Conservation (phyloP, 2,329 filamentous ascomycete genomes). For the Calonectria honghensis region DNA sequence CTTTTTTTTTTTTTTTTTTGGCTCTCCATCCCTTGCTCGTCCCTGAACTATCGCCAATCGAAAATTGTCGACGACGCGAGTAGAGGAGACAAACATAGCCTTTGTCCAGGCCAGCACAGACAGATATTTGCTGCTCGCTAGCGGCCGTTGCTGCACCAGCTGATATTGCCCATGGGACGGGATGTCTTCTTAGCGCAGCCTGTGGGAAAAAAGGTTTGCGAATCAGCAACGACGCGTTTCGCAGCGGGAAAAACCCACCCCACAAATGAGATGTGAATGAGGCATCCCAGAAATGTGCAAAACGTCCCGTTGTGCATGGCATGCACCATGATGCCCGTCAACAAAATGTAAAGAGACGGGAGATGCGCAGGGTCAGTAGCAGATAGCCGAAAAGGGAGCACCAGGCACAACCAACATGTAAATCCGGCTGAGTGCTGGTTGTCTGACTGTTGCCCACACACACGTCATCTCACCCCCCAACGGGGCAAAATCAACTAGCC, state of each 20-base stretch:
- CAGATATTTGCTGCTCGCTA: neutral
- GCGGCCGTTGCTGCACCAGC: constrained; percentile 1
- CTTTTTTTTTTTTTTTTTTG: neutral
- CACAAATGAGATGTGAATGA: neutral
- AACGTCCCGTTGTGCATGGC: neutral
- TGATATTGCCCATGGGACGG: neutral
- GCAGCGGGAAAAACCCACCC: constrained; percentile 12
- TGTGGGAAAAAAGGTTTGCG: neutral
- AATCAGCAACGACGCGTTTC: neutral
- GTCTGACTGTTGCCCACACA: neutral
- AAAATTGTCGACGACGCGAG: neutral
- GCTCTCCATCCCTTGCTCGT: no score
- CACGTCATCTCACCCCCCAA: constrained; percentile 14
- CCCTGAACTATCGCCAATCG: neutral
- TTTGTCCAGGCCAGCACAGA: constrained; percentile 2
- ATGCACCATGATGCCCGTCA: neutral
- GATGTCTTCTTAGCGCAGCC: neutral
- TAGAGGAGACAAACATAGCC: neutral
- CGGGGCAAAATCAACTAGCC: neutral
- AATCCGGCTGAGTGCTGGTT: neutral
- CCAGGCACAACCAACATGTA: neutral
- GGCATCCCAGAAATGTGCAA: neutral
- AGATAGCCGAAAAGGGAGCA: neutral
- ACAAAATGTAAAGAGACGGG: neutral
- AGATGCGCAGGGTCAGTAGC: neutral